Base-by-base conservation (phyloP, 352 stramenopile genomes). In the Aphanomyces astaci region DNA sequence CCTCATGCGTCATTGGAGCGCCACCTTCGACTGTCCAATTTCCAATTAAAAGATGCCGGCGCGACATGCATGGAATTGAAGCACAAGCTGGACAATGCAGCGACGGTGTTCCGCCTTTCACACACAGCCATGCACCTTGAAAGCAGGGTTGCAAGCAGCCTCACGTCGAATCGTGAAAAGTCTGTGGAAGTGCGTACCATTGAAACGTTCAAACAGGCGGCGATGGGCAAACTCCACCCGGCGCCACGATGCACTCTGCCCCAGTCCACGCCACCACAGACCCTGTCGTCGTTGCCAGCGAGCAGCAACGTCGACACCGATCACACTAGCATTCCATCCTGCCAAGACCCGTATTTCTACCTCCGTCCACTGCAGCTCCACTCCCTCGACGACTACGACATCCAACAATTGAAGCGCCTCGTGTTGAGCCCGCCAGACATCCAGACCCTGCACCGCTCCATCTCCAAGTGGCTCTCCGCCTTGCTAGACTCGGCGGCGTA, bases 361-460 rank as follows among this genome's bases (percentile, higher is more conserved):
- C 30, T 59, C 25, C 51, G 51, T 17, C 51, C 51, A 10, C 51
- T 59, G 15, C 30, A 59, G 25, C 17, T 59, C 5, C 13, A 59
- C 13, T 30, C 51, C 11, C 19, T 68, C 39, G 43, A 24, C n/a
- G 15, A 22, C 17, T 68, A 24, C 15, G 31, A 19, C 27, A 59
- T 45, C 22, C 5, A 51, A n/a, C 48, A 68, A 27, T 45, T 68
- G 24, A 11, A 56, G 43, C 22, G 27, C 1, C 56, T 68, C 39
- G 39, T 68, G 10, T 22, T 68, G 10, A 51, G 49, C n/a, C 43
- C 62, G 1, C 17, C 22, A 30, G 62, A 68, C 36, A 11, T 68
- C 1, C 10, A 59, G 15, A 40, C 28, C 2, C 62, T 68, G 27
- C n/a, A 68, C 31, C 24, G 33, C n/a, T 19, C 11, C 33, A 36